Evolutionary conservation across 2,329 filamentous ascomycete genomes (phyloP), one percentile per base, ranked within the genome.

Genomic region (Sclerotinia spermophila): DNA sequence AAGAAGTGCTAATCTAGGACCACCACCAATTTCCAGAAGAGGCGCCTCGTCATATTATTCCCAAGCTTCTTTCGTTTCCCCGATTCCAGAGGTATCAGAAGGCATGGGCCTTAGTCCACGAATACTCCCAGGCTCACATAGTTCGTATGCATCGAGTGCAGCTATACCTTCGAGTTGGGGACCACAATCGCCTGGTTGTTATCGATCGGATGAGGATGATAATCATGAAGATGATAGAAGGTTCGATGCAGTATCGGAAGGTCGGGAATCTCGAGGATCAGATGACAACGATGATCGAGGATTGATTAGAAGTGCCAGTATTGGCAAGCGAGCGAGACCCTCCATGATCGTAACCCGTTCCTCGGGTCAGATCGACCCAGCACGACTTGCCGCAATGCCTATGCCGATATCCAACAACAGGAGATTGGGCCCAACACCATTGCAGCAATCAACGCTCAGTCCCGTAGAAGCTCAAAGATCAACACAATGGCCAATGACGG

Each of bases 151-250:
- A 33, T 93, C 92, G 3, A 93, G 90, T 75, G 86, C 88, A 48
- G 90, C 87, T 0, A 92, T 93, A 78, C 91, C 91, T 1, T 86
- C 88, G 30, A 88, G 84, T 74, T 93, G 90, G 87, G 87, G 84
- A 6, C 86, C 83, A 79, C 71, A 72, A 71, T 74, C 71, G 19
- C 68, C 70, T 44, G 81, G 78, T 5, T 79, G 84, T 59, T 81
- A 81, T 11, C 86, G 75, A 40, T 77, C 77, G 53, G 77, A 79
- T 45, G 75, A 78, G 44, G 75, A 76, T 51, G 75, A 77, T 24
- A 73, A 74, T 40, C 68, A 74, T 60, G 72, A 75, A 30, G 74
- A 75, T n/a, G 73, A 75, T 13, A 68, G 66, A 44, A 48, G 69
- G 35, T 72, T 72, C 65, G 74, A 76, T 40, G 69, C 72, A 21